Evolutionary conservation across 83 land plant species (phyloP), one percentile per base, ranked within the genome.

Genomic region (Picea abies): DNA sequence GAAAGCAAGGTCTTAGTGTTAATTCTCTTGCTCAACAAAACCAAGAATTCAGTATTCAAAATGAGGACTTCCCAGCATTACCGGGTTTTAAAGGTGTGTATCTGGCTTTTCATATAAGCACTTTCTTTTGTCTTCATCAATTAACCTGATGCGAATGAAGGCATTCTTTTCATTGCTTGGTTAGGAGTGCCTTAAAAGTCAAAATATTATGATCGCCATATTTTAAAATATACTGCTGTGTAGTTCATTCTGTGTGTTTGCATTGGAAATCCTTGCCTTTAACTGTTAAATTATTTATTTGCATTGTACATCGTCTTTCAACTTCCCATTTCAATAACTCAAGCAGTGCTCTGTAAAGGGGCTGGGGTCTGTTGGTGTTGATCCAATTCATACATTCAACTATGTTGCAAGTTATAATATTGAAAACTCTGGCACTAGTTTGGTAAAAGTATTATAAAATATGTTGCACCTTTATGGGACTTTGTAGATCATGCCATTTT

Each of bases 21-120:
- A 85, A 82, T 75, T 83, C 86, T 56, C 77, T 86, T 47, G 82
- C 79, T 7, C 82, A 84, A 63, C 87, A 83, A 67, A 86, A 71
- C 84, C 87, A 86, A 78, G 87, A 86, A 26, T 86, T 86, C 76
- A 86, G 87, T 67, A 86, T 86, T 32, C 87, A 86, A 79, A 86
- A 86, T 80, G 87, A 86, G 52, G 86, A 86, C 56, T 86, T 86
- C 80, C 87, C 87, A 26, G 87, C 87, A 10, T 79, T 86, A 69
- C 87, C 87, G 64, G 87, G 87, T n/a, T 86, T 79, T 60, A 86
- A 86, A 86, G 87, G 87, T 86, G 32, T 20, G 65, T 60, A n/a
- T 15, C 2, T 25, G 22, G 62, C 49, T 35, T 19, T 19, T 37
- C 10, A 29, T 71, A 29, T 5, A 68, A 68, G 29, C 15, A 67